phyloP scores from a whole-genome alignment of 129 eudicot species.

The Artemisia annua region DNA sequence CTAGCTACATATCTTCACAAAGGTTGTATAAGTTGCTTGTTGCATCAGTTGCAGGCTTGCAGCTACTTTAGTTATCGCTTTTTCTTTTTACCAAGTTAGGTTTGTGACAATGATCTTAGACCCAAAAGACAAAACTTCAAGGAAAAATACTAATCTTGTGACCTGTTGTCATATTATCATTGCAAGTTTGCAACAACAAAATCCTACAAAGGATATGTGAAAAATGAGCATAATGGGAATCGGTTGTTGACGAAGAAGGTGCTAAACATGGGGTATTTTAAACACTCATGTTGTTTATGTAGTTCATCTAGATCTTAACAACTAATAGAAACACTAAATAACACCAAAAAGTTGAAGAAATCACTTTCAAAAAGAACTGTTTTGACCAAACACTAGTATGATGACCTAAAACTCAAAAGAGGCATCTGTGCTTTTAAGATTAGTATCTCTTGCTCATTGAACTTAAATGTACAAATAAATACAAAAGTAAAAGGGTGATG shows the following conservation, averaged over 20 bases:
- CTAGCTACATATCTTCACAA: too few species aligned
- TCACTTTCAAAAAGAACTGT: neutral
- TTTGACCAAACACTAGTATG: neutral
- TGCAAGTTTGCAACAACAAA: too few species aligned
- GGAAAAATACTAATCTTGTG: too few species aligned
- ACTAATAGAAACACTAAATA: neutral
- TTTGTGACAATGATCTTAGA: neutral
- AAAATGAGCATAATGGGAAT: too few species aligned
- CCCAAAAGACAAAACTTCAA: neutral
- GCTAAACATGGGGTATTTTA: too few species aligned
- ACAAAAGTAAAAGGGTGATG: constrained; percentile 6
- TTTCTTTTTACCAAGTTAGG: neutral
- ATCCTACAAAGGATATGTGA: too few species aligned
- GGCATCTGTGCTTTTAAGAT: neutral
- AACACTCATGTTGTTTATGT: neutral
- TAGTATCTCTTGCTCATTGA: neutral
- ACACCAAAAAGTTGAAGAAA: neutral
- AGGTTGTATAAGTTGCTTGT: too few species aligned
- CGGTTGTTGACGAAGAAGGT: too few species aligned
- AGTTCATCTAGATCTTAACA: constrained; percentile 10
- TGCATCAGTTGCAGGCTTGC: too few species aligned
- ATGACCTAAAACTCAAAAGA: neutral
- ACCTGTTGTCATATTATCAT: too few species aligned
- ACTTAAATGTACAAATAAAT: neutral
- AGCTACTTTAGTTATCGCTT: too few species aligned